Evolutionary conservation across 2,329 filamentous ascomycete species (phyloP).

Genomic region (Akanthomyces lecanii): DNA sequence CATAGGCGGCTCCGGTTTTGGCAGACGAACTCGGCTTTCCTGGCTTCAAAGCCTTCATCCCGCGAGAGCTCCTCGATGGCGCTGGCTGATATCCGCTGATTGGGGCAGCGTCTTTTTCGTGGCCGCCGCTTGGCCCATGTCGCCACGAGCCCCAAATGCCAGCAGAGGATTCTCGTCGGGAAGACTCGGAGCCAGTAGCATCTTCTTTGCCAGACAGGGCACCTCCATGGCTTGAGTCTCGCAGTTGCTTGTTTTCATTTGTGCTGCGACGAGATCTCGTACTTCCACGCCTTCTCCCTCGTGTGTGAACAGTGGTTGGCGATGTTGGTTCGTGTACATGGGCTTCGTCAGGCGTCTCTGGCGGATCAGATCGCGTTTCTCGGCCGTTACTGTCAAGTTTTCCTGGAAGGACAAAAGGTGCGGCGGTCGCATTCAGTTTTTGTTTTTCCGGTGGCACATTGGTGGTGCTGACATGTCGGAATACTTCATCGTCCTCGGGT

Average conservation of each 20-base stretch:
- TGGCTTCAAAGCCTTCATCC: conserved; percentile 89
- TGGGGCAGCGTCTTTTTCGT: conserved; percentile 53
- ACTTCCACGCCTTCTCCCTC: conserved; percentile 45
- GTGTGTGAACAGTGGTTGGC: conserved; percentile 35
- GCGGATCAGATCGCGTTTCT: conserved; percentile 19
- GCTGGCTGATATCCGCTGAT: conserved; percentile 68
- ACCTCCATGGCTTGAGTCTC: conserved; percentile 21
- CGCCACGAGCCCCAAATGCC: conserved; percentile 72
- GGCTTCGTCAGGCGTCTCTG: conserved; percentile 22
- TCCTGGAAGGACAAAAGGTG: conserved; percentile 40
- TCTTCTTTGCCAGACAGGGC: conserved; percentile 26
- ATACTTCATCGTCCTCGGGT: conserved; percentile 78
- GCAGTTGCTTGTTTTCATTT: conserved; percentile 13
- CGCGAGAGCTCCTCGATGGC: conserved; percentile 54
- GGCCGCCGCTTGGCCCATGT: conserved; percentile 46
- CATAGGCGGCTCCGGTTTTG: conserved; percentile 49
- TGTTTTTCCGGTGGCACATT: conserved; percentile 51
- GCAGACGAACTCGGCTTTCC: conserved; percentile 59
- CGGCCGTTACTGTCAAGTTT: conserved; percentile 22
- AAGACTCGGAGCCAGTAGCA: conserved; percentile 26
- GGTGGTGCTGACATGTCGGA: conserved; percentile 70
- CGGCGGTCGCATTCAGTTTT: conserved; percentile 52
- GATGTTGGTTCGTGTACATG: conserved; percentile 31
- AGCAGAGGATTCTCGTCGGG: conserved; percentile 44
- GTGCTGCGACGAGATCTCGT: conserved; percentile 19